phyloP scores from a whole-genome alignment of 495 filamentous ascomycete genomes.

The Penicillium ochrochloron region DNA sequence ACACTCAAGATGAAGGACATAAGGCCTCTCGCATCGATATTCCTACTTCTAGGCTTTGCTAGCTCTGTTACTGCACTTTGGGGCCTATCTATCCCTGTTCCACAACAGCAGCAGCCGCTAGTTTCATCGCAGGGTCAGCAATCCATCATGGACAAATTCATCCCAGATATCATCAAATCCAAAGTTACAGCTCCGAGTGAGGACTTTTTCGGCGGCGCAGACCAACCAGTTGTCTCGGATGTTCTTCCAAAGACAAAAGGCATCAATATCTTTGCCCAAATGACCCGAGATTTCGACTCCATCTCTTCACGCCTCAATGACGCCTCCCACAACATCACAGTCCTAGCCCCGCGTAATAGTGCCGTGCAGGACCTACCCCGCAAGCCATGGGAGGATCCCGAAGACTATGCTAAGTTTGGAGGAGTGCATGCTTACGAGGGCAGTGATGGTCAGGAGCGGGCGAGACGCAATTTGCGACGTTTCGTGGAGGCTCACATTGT shows the following conservation, averaged over 20 bases:
- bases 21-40: slow-evolving; percentile 17
- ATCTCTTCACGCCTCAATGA: slow-evolving; percentile 75
- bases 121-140: slow-evolving; percentile 31
- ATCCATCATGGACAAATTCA: slow-evolving; percentile 37
- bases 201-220: slow-evolving; percentile 22
- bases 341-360: slow-evolving; percentile 85
- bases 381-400: slow-evolving; percentile 93
- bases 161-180: slow-evolving; percentile 44
- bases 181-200: slow-evolving; percentile 35
- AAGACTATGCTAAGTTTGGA: slow-evolving; percentile 76
- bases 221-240: slow-evolving; percentile 71
- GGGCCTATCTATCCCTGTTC: slow-evolving; percentile 17
- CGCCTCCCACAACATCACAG: slow-evolving; percentile 73
- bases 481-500: slow-evolving; percentile 92
- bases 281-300: slow-evolving; percentile 78
- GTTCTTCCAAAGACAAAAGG: slow-evolving; percentile 79
- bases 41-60: slow-evolving; percentile 21
- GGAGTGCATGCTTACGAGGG: slow-evolving; percentile 78
- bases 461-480: slow-evolving; percentile 73
- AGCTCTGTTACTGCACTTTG: slow-evolving; percentile 22
- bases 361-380: slow-evolving; percentile 77
- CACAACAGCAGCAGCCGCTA: slow-evolving; percentile 20
- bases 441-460: slow-evolving; percentile 74
- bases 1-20: slow-evolving; percentile 28
- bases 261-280: slow-evolving; percentile 87